Conservation (phyloP, 2,329 filamentous ascomycete species). For the Aspergillus quadrilineatus region DNA sequence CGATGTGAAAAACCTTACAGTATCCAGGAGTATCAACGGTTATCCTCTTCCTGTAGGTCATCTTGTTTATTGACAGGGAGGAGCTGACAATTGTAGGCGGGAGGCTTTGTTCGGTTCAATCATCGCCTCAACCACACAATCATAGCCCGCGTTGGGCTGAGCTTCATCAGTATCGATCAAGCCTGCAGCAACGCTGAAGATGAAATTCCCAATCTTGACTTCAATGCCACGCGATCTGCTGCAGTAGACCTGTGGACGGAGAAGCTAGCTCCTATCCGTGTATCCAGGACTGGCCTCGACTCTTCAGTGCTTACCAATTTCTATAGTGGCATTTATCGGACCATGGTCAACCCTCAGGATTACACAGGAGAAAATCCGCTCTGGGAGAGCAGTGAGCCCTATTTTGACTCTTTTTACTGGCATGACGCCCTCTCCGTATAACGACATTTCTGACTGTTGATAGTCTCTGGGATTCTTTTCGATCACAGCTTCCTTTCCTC, state of each 20-base stretch:
- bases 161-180: slow-evolving; percentile 64
- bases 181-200: slow-evolving; percentile 66
- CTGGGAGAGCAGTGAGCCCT: slow-evolving; percentile 65
- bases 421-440: slow-evolving; percentile 21
- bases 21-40: slow-evolving; percentile 57
- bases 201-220: slow-evolving; percentile 66
- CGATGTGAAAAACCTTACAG: slow-evolving; percentile 54
- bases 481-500: slow-evolving; percentile 67
- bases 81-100: slow-evolving; percentile 44
- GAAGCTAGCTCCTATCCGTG: slow-evolving; percentile 49
- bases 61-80: neutral
- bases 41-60: slow-evolving; percentile 48
- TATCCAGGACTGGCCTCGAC: slow-evolving; percentile 33
- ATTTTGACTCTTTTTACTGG: slow-evolving; percentile 75
- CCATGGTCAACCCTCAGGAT: slow-evolving; percentile 70
- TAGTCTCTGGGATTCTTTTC: slow-evolving; percentile 67
- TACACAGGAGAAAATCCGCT: slow-evolving; percentile 70
- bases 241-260: slow-evolving; percentile 60
- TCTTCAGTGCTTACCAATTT: slow-evolving; percentile 52
- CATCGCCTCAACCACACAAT: slow-evolving; percentile 52
- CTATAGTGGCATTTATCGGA: slow-evolving; percentile 68
- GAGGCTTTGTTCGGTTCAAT: slow-evolving; percentile 64
- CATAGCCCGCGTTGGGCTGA: slow-evolving; percentile 64
- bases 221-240: slow-evolving; percentile 51
- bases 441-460: slow-evolving; percentile 13